Base-by-base conservation (phyloP, 306 rosid genomes). In the Acacia confusa region DNA sequence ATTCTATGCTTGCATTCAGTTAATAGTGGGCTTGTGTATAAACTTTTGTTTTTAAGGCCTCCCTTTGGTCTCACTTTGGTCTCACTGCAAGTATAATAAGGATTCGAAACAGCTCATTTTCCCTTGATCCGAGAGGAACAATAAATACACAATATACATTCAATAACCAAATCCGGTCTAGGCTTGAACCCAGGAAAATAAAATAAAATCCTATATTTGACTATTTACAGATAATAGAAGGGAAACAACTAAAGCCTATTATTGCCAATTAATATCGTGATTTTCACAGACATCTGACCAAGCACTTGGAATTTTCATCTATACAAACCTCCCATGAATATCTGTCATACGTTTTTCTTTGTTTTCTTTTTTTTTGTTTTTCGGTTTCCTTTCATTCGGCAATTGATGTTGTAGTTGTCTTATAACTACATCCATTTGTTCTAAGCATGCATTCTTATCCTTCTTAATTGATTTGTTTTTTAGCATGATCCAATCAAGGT, bases 41-140 rank as follows among this genome's bases (percentile, higher is more conserved):
- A 20, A 48, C 25, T 61, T 22, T 74, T 41, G 28, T 44, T 44
- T 55, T 55, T 7, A n/a, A 19, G 27, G 17, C 48, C 66, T 68
- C 63, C 76, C 36, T 15, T 65, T 73, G 80, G 71, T 58, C 74
- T 69, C 77, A 34, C 36, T 15, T 65, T 73, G 80, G 71, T 58
- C 74, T 69, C 77, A 34, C 65, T 41, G 45, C 45, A 41, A 41
- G 45, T 41, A 41, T 8, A 41, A 9, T 41, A 9, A 9, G 12
- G 45, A 41, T 7, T 40, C 12, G 45, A 41, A 41, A 13, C 45
- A 41, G 12, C 11, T 41, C 45, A 41, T 41, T 41, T 8, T 43
- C 45, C 45, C 9, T 43, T 43, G 14, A 43, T 43, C 45, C 9
- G 3, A 10, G 45, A 10, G 45, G 45, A 43, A 10, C 45, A 43